Evolutionary conservation across 2,329 filamentous ascomycete genomes (phyloP).

Genomic region (Apiospora saccharicola): DNA sequence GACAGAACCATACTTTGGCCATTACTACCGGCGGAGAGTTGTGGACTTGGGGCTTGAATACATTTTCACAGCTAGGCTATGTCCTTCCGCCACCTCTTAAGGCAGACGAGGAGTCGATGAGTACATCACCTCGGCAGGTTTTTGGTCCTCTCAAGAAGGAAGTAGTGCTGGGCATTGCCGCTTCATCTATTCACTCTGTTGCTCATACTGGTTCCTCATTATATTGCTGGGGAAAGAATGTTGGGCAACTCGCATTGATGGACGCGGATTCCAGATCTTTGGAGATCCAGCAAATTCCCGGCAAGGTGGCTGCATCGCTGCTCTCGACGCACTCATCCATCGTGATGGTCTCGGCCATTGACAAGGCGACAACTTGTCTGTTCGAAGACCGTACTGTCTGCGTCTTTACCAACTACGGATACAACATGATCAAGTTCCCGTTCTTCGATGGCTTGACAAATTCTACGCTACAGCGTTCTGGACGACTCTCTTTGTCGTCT

Average conservation of each 20-base stretch:
- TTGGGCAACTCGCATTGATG: constrained; percentile 91
- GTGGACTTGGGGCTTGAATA: constrained; percentile 94
- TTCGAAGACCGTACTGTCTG: constrained; percentile 89
- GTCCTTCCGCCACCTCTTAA: constrained; percentile 70
- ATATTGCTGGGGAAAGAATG: constrained; percentile 95
- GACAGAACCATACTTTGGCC: constrained; percentile 90
- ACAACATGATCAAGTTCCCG: constrained; percentile 88
- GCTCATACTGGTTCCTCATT: constrained; percentile 82
- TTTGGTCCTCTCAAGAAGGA: constrained; percentile 93
- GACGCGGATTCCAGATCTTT: constrained; percentile 94
- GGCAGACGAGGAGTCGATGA: constrained; percentile 84
- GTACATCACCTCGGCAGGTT: constrained; percentile 82
- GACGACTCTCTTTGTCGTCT: constrained; percentile 69
- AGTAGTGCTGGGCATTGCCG: constrained; percentile 79
- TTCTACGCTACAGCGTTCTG: constrained; percentile 62
- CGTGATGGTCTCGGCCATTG: constrained; percentile 83
- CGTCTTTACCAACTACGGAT: constrained; percentile 95
- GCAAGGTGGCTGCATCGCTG: constrained; percentile 87
- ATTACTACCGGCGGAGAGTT: constrained; percentile 87
- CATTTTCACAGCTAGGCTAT: constrained; percentile 86
- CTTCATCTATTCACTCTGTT: constrained; percentile 90
- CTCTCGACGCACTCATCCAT: constrained; percentile 73
- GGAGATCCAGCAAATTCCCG: constrained; percentile 80
- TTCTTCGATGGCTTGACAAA: constrained; percentile 74
- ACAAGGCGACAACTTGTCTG: constrained; percentile 85